Evolutionary conservation across 768 basidiomycete species (phyloP).

Genomic region (Boletus eberwhitei): DNA sequence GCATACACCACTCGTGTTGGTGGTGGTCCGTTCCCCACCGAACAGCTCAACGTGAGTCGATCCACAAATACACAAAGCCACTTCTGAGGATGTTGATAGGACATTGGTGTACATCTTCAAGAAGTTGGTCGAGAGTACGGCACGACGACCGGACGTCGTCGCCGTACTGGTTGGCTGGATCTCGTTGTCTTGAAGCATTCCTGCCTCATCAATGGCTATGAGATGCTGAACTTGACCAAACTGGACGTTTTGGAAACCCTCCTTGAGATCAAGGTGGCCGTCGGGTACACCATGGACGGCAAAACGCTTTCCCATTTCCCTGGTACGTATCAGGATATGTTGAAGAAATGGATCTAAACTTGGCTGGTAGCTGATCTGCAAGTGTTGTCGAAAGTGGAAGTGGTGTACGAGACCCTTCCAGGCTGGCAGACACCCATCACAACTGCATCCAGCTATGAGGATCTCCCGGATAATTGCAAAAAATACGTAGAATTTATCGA

Average conservation of each 20-base stretch:
- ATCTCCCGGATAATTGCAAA: constrained; percentile 80
- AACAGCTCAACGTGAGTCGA: constrained; percentile 77
- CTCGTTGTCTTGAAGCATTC: constrained; percentile 94
- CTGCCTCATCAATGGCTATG: constrained; percentile 92
- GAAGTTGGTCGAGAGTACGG: constrained; percentile 93
- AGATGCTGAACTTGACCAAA: constrained; percentile 90
- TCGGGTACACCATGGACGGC: constrained; percentile 75
- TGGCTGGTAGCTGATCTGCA: constrained; percentile 73
- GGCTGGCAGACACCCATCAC: constrained; percentile 88
- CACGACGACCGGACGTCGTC: constrained; percentile 85
- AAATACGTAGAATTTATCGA: constrained; percentile 89
- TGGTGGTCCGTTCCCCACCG: constrained; percentile 97
- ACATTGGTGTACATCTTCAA: constrained; percentile 82
- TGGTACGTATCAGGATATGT: constrained; percentile 44
- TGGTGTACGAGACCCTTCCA: constrained; percentile 83
- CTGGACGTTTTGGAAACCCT: constrained; percentile 88
- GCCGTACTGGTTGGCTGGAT: constrained; percentile 98
- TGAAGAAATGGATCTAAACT: neutral
- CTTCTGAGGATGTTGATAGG: constrained; percentile 39
- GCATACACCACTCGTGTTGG: constrained; percentile 98
- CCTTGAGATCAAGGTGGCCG: constrained; percentile 82
- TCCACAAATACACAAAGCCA: neutral
- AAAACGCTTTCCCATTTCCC: constrained; percentile 83
- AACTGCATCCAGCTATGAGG: constrained; percentile 57
- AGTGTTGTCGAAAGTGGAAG: constrained; percentile 71